These are phyloP conservation scores for Populus tremula DNA, from an alignment of 345 rosid genomes.

Conservation along the genomic window DNA sequence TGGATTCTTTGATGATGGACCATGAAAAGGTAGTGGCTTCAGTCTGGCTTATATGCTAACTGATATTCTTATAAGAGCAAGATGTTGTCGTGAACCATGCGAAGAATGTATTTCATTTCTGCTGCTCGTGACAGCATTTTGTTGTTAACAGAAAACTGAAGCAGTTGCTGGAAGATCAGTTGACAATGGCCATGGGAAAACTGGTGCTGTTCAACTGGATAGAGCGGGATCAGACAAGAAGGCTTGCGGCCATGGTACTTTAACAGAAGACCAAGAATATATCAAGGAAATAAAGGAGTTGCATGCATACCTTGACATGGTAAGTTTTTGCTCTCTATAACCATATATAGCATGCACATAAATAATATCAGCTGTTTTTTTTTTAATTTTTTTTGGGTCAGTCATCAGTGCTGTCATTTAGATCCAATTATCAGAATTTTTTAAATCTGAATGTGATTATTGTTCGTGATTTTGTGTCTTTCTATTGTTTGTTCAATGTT, in stretches of 20 bases:
- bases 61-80: neutral
- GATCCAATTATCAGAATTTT: neutral
- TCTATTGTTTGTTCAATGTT: neutral
- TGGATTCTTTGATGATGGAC: neutral
- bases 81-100: neutral
- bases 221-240: neutral
- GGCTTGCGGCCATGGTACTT: neutral
- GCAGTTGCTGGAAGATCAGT: neutral
- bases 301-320: slow-evolving; percentile 35
- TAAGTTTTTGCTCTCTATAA: neutral
- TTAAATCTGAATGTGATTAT: neutral
- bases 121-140: neutral
- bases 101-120: neutral
- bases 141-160: neutral
- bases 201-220: neutral
- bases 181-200: neutral
- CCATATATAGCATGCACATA: neutral
- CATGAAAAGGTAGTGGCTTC: neutral
- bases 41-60: neutral
- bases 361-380: no score
- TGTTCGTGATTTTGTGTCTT: neutral
- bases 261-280: slow-evolving; percentile 13
- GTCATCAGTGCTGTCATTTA: neutral
- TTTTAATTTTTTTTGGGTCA: no score
- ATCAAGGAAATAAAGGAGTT: slow-evolving; percentile 28